Conservation (phyloP, 805 yeast species). For the Barnettozyma sucrosica region DNA sequence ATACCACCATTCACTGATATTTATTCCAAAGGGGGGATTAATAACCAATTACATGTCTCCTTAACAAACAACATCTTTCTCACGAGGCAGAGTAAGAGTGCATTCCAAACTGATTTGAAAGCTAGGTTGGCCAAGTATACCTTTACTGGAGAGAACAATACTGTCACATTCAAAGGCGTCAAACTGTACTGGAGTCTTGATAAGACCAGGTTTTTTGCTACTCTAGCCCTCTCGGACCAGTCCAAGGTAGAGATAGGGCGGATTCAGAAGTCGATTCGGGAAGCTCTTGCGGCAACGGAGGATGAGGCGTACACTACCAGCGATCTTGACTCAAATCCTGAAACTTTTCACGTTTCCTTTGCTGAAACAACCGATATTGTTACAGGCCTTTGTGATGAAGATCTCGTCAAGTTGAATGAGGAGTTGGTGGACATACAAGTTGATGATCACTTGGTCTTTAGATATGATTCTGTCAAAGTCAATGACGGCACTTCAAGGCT, state of each 20-base stretch:
- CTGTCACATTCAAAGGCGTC: constrained; percentile 4
- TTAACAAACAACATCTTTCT: constrained; percentile 4
- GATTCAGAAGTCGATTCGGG: neutral
- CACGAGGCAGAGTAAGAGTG: neutral
- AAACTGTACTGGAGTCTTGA: constrained; percentile 1
- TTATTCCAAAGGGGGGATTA: constrained; percentile 4
- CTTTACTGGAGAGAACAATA: neutral
- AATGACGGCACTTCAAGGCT: constrained; percentile 9
- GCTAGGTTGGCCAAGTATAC: neutral
- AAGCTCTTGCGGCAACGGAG: neutral
- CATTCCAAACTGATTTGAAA: neutral
- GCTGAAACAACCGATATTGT: constrained; percentile 2
- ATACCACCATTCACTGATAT: constrained; percentile 7
- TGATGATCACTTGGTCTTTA: constrained; percentile 7
- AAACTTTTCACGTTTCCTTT: constrained; percentile 7
- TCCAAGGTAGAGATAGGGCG: neutral
- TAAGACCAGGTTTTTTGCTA: constrained; percentile 5
- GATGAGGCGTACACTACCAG: neutral
- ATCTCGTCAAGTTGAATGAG: constrained; percentile 7
- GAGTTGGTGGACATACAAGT: constrained; percentile 11
- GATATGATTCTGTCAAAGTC: constrained; percentile 12
- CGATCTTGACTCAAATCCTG: constrained; percentile 1
- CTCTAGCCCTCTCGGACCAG: neutral
- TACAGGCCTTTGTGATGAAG: neutral
- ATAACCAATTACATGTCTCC: constrained; percentile 15